phyloP scores from a whole-genome alignment of 805 yeast species.

The Ogataea allantospora region DNA sequence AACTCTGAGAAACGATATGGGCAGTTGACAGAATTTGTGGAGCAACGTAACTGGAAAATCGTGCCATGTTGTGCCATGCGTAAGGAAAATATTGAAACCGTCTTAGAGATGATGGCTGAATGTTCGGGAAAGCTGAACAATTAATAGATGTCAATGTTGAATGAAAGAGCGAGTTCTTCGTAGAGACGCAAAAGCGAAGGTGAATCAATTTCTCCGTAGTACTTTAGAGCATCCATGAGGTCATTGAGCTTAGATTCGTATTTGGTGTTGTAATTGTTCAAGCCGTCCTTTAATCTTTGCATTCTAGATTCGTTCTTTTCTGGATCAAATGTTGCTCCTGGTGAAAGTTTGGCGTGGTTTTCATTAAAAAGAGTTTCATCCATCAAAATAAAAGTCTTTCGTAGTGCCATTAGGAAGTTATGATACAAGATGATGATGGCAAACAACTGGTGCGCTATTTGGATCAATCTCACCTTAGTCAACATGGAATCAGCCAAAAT shows the following conservation, averaged over 20 bases:
- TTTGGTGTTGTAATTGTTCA: slow-evolving; percentile 42
- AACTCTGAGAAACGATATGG: slow-evolving; percentile 48
- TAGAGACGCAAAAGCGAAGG: slow-evolving; percentile 42
- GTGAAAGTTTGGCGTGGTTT: slow-evolving; percentile 35
- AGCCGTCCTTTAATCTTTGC: slow-evolving; percentile 39
- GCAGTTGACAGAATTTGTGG: slow-evolving; percentile 45
- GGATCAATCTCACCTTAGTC: slow-evolving; percentile 54
- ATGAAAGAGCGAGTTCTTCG: slow-evolving; percentile 39
- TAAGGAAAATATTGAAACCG: slow-evolving; percentile 67
- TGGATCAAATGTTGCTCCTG: slow-evolving; percentile 39
- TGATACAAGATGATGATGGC: slow-evolving; percentile 48
- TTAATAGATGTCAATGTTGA: slow-evolving; percentile 10
- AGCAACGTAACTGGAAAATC: slow-evolving; percentile 54
- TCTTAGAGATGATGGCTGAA: slow-evolving; percentile 71
- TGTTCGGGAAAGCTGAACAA: slow-evolving; percentile 36
- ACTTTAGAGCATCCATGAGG: slow-evolving; percentile 44
- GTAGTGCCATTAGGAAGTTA: slow-evolving; percentile 48
- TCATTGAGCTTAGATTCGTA: slow-evolving; percentile 46
- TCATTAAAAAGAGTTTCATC: slow-evolving; percentile 45
- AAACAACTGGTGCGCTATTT: slow-evolving; percentile 44
- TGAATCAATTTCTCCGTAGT: slow-evolving; percentile 50
- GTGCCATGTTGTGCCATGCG: slow-evolving; percentile 83
- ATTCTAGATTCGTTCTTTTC: slow-evolving; percentile 40
- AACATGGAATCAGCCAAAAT: slow-evolving; percentile 65
- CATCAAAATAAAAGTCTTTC: slow-evolving; percentile 52